Base-by-base conservation (phyloP, 495 filamentous ascomycete species). In the Rostrohypoxylon terebratum region DNA sequence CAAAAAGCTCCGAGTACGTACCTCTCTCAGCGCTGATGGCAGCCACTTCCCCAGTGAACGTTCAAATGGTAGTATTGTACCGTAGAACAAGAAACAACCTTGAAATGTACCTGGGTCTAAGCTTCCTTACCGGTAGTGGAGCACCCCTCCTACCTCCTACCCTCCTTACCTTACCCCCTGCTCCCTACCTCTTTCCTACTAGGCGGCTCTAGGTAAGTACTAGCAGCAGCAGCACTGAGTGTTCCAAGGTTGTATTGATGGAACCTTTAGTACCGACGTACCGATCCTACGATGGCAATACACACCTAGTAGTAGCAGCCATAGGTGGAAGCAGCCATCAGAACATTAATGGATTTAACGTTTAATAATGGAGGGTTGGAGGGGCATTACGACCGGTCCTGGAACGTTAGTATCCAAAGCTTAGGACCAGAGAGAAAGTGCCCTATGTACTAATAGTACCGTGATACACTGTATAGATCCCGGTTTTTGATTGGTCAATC, bases 381-480 rank as follows among this genome's bases (percentile, higher is more conserved):
- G 66, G 66, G 71, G 62, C 67, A 70, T 63, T 66, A 63, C 71
- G 48, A 73, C 4, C 11, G n/a, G 38, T 3, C 4, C 14, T 28
- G 28, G 28, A 28, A 28, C 28, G 6, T 5, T 28, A 28, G 28
- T 28, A 28, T 28, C 6, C 28, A 3, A 73, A 73, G 70, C 60
- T 68, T 73, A 73, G n/a, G n/a, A n/a, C n/a, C n/a, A n/a, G n/a
- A n/a, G n/a, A n/a, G n/a, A n/a, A n/a, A n/a, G n/a, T n/a, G n/a
- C n/a, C n/a, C n/a, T n/a, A n/a, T n/a, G n/a, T n/a, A n/a, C n/a
- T n/a, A n/a, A n/a, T n/a, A n/a, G n/a, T n/a, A n/a, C n/a, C n/a
- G n/a, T n/a, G n/a, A n/a, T n/a, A n/a, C n/a, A n/a, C n/a, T n/a
- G n/a, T n/a, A n/a, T n/a, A n/a, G n/a, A n/a, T n/a, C n/a, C n/a